These are phyloP conservation scores for Omphalotus olearius DNA, from an alignment of 1,284 basidiomycete species.

Conservation along the genomic window DNA sequence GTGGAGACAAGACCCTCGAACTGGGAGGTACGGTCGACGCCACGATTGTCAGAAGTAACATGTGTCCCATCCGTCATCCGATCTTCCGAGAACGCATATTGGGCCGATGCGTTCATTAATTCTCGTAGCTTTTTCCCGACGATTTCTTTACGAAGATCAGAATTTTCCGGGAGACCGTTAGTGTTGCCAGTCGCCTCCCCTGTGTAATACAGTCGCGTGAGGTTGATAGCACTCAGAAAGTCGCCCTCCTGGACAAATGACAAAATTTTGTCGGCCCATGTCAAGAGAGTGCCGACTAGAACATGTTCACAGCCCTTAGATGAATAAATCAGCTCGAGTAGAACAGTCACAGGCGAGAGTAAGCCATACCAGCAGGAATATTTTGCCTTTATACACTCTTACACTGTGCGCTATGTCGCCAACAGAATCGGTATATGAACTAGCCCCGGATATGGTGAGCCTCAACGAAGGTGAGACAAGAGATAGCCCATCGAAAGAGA, in stretches of 20 bases:
- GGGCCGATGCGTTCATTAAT: conserved; percentile 84
- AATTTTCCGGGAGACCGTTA: conserved; percentile 79
- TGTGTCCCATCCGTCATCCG: conserved; percentile 90
- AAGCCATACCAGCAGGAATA: conserved; percentile 80
- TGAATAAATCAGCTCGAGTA: neutral
- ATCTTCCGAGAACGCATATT: conserved; percentile 92
- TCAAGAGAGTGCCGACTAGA: conserved; percentile 82
- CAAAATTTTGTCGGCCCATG: conserved; percentile 94
- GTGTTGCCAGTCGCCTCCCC: conserved; percentile 81
- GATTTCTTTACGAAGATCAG: conserved; percentile 50
- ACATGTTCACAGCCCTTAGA: conserved; percentile 63
- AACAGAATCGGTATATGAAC: conserved; percentile 46
- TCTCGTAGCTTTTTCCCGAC: conserved; percentile 79
- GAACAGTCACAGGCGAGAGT: neutral
- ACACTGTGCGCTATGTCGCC: conserved; percentile 70
- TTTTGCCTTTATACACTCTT: conserved; percentile 82
- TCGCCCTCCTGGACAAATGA: conserved; percentile 83
- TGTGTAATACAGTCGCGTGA: conserved; percentile 83
- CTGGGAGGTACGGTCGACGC: conserved; percentile 86
- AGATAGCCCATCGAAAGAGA: conserved; percentile 50
- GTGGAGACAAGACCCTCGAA: conserved; percentile 87
- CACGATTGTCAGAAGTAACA: conserved; percentile 75
- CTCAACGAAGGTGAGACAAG: conserved; percentile 52
- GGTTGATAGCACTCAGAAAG: conserved; percentile 87
- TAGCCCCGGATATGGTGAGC: conserved; percentile 41